Conservation (phyloP, 2,329 filamentous ascomycete species). For the Pseudophaeomoniella oleicola region DNA sequence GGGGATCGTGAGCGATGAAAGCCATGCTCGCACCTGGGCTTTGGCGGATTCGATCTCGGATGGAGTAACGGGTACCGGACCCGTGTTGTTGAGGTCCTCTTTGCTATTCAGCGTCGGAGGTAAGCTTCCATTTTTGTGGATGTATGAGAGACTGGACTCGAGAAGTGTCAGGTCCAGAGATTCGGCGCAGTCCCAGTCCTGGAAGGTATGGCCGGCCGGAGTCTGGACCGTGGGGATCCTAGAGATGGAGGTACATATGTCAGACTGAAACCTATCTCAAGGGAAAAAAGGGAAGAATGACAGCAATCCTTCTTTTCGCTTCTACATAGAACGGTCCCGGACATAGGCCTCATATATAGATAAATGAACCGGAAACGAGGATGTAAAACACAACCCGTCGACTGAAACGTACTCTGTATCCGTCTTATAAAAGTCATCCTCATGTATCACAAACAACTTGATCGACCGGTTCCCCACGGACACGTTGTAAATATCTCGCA, state of each 20-base stretch:
- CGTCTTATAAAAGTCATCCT: conserved; percentile 88
- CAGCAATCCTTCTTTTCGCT: too few species aligned
- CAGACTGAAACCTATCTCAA: not conserved
- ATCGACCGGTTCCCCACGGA: conserved; percentile 10
- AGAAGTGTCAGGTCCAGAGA: conserved; percentile 61
- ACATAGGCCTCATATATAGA: too few species aligned
- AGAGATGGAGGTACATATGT: not conserved
- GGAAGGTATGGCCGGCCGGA: conserved; percentile 39
- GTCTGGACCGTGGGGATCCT: conserved; percentile 33
- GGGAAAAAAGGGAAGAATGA: not conserved
- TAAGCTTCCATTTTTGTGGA: conserved; percentile 47
- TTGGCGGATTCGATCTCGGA: conserved; percentile 8
- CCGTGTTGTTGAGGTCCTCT: conserved; percentile 42
- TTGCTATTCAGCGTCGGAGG: conserved; percentile 38
- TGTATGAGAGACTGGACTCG: conserved; percentile 50
- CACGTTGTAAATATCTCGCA: conserved; percentile 63
- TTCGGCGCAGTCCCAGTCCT: conserved; percentile 86
- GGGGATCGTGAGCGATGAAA: conserved; percentile 7
- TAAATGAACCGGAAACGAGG: conserved; percentile 1
- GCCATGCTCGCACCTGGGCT: conserved; percentile 12
- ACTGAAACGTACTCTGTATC: conserved; percentile 52
- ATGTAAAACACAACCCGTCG: too few species aligned
- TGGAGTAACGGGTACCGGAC: conserved; percentile 17
- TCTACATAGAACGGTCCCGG: too few species aligned
- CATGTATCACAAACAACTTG: conserved; percentile 61